Conservation (phyloP, 1,139 yeast genomes). For the Kluyveromyces marxianus region DNA sequence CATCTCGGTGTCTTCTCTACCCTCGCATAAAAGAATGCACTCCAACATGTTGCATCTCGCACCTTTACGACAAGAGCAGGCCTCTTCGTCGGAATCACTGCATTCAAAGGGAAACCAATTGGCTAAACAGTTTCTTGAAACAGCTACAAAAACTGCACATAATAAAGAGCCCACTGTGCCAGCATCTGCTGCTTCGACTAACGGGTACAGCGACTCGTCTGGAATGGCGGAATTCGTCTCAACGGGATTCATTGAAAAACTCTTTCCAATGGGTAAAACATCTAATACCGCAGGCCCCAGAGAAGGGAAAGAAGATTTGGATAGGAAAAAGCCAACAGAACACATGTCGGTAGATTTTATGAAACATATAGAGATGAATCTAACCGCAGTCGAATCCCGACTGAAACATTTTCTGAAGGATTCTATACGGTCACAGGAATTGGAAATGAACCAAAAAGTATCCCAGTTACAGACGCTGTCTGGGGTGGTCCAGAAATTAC, state of each 20-base stretch:
- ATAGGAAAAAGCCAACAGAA: conserved; percentile 5
- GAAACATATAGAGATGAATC: conserved; percentile 15
- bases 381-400: conserved; percentile 14
- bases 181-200: neutral
- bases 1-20: neutral
- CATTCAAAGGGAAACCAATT: neutral
- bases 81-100: neutral
- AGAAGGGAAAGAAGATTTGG: neutral
- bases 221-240: neutral
- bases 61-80: neutral
- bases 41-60: neutral
- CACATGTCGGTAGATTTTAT: conserved; percentile 10
- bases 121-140: conserved; percentile 2
- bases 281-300: neutral
- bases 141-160: neutral
- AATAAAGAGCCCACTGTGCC: neutral
- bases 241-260: neutral
- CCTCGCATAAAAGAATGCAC: neutral
- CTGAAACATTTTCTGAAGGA: conserved; percentile 12
- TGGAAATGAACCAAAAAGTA: conserved; percentile 11
- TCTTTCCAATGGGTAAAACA: neutral
- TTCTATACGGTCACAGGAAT: conserved; percentile 14
- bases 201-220: neutral
- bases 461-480: conserved; percentile 14
- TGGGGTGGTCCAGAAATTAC: conserved; percentile 9